Evolutionary conservation across 106 monocot species (phyloP), one percentile per base, ranked within the genome.

Genomic region (Narthecium ossifragum): DNA sequence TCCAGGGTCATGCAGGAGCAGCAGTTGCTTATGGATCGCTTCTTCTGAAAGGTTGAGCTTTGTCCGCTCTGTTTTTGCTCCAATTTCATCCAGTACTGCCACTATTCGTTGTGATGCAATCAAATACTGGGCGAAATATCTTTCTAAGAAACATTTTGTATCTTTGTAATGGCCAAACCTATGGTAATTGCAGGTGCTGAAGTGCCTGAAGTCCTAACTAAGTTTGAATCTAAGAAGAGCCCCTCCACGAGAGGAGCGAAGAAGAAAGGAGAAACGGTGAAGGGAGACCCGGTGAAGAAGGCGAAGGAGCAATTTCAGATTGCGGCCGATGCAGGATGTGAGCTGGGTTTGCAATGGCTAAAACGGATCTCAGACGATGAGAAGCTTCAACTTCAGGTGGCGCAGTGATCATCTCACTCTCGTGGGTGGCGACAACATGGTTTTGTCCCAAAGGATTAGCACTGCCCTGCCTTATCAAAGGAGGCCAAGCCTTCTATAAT

Each of bases 21-120:
- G 96, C 96, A 17, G 84, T 96, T 66, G 96, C 90, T n/a, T 96
- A 80, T 67, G 96, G 96, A 29, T 86, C 90, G 1, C 84, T 96
- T 63, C 86, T 96, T 25, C 40, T 96, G 6, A 75, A 79, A 96
- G 96, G 96, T 90, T n/a, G n/a, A n/a, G n/a, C n/a, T n/a, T n/a
- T n/a, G n/a, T n/a, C n/a, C n/a, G n/a, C n/a, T n/a, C n/a, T n/a
- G n/a, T n/a, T n/a, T n/a, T n/a, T n/a, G n/a, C n/a, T n/a, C n/a
- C n/a, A n/a, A n/a, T n/a, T n/a, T n/a, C n/a, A n/a, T n/a, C n/a
- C n/a, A n/a, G n/a, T n/a, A n/a, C n/a, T n/a, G n/a, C n/a, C n/a
- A n/a, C n/a, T n/a, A n/a, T n/a, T n/a, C n/a, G n/a, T n/a, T n/a
- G n/a, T n/a, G n/a, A n/a, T n/a, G n/a, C n/a, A n/a, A n/a, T n/a